Evolutionary conservation across 129 eudicot species (phyloP).

Genomic region (Flaveria sonorensis): DNA sequence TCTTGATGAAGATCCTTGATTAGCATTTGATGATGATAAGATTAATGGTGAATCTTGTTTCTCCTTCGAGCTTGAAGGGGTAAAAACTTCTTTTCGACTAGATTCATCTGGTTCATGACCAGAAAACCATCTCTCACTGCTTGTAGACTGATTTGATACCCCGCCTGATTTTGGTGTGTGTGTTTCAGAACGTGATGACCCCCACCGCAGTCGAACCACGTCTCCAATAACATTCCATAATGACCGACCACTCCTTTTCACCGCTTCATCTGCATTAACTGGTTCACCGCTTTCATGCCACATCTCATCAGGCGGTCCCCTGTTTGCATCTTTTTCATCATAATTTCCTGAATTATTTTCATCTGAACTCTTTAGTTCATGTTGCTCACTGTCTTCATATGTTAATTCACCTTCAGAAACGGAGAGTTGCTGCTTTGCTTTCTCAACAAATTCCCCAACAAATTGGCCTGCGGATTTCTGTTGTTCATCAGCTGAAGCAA

Average conservation of each 20-base stretch:
- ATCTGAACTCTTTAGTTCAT: conserved; percentile 23
- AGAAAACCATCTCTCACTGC: conserved; percentile 86
- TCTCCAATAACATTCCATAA: conserved; percentile 76
- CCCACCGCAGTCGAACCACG: conserved; percentile 63
- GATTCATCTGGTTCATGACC: conserved; percentile 74
- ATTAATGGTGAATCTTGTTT: conserved; percentile 39
- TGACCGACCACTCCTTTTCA: conserved; percentile 62
- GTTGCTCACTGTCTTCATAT: conserved; percentile 35
- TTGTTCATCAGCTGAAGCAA: conserved; percentile 62
- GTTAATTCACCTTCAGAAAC: conserved; percentile 40
- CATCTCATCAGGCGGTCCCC: conserved; percentile 77
- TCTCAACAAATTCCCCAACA: conserved; percentile 65
- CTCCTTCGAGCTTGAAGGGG: conserved; percentile 35
- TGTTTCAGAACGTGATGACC: conserved; percentile 51
- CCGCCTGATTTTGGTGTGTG: conserved; percentile 55
- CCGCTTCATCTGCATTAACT: conserved; percentile 23
- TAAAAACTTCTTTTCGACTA: conserved; percentile 26
- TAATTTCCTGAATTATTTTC: conserved; percentile 44
- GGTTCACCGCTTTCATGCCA: conserved; percentile 55
- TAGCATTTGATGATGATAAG: conserved; percentile 37
- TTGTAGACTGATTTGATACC: conserved; percentile 64
- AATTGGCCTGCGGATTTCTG: conserved; percentile 59
- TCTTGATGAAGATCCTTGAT: conserved; percentile 40
- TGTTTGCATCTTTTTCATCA: conserved; percentile 36
- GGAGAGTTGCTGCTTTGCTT: conserved; percentile 57